These are phyloP conservation scores for Curvularia lunata DNA, from an alignment of 2,329 filamentous ascomycete species.

Conservation along the genomic window DNA sequence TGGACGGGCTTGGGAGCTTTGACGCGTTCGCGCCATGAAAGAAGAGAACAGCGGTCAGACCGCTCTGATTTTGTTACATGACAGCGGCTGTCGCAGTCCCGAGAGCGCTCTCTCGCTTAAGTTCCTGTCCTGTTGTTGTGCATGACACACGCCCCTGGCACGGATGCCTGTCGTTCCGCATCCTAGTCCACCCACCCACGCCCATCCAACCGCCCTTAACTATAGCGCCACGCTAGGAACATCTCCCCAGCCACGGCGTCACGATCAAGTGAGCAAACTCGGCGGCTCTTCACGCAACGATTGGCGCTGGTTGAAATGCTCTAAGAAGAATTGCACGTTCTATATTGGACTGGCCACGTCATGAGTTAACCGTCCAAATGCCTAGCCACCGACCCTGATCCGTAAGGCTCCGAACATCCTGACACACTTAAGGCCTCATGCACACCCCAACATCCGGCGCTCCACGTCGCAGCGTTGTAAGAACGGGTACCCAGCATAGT, in stretches of 20 bases:
- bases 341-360: not conserved
- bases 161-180: slow-evolving; percentile 22
- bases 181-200: slow-evolving; percentile 9
- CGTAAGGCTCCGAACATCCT: slow-evolving; percentile 25
- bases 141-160: slow-evolving; percentile 19
- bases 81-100: slow-evolving; percentile 13
- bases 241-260: slow-evolving; percentile 11
- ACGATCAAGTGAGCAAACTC: slow-evolving; percentile 4
- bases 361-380: slow-evolving; percentile 6
- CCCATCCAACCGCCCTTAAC: slow-evolving; percentile 8
- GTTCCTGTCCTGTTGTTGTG: slow-evolving; percentile 2
- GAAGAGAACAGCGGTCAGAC: not conserved
- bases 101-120: slow-evolving; percentile 11
- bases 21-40: slow-evolving; percentile 10
- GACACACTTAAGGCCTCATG: slow-evolving; percentile 39
- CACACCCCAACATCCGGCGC: slow-evolving; percentile 31
- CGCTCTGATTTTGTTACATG: slow-evolving; percentile 4
- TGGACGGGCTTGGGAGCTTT: slow-evolving; percentile 12
- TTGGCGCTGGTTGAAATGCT: slow-evolving; percentile 15
- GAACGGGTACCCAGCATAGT: slow-evolving; percentile 28
- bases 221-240: slow-evolving; percentile 7
- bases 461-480: slow-evolving; percentile 40
- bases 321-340: not conserved
- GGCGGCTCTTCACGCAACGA: slow-evolving; percentile 3
- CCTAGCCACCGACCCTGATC: slow-evolving; percentile 31